Evolutionary conservation across 345 rosid genomes (phyloP), one percentile per base, ranked within the genome.

Genomic region (Zanthoxylum bungeanum): DNA sequence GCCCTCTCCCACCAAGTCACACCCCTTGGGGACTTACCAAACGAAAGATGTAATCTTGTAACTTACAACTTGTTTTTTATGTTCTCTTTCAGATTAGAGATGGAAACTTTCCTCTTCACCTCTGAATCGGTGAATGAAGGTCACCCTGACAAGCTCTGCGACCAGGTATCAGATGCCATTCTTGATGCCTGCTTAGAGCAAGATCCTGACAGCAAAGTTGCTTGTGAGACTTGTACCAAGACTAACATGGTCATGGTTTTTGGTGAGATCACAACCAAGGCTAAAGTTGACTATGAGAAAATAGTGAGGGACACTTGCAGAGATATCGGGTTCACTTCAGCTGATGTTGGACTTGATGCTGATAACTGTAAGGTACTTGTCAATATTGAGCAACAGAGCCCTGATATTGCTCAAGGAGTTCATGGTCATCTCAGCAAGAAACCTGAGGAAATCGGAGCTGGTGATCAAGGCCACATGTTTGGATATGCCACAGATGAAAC

Each of bases 61-160:
- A 22, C 60, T 51, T 7, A 39, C 51, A 14, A 17, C 7, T 2
- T 39, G n/a, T 5, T 53, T 37, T 7, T 57, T 40, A 4, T 70
- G 51, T 65, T 72, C 24, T 75, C 60, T 46, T 33, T 19, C 33
- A 39, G 47, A 70, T 5, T n/a, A 80, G 82, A 68, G 58, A 90
- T 90, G 95, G 91, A 90, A 17, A 88, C 91, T 66, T 90, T 90
- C 75, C 83, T 90, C 22, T 90, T 88, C 82, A 90, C 96, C 57
- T 90, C 96, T 34, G 96, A 90, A 60, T 88, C 96, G 11, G 96
- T 90, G 73, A 90, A 90, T 52, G 96, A 90, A 58, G 96, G 96
- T 14, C 96, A 90, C 73, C 96, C 96, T 0, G 92, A 88, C 85
- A 90, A 90, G 86, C 86, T 90, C 36, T 90, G 96, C 27, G 96